Evolutionary conservation across 2,329 filamentous ascomycete species (phyloP).

Genomic region (Lasiodiplodia gonubiensis): DNA sequence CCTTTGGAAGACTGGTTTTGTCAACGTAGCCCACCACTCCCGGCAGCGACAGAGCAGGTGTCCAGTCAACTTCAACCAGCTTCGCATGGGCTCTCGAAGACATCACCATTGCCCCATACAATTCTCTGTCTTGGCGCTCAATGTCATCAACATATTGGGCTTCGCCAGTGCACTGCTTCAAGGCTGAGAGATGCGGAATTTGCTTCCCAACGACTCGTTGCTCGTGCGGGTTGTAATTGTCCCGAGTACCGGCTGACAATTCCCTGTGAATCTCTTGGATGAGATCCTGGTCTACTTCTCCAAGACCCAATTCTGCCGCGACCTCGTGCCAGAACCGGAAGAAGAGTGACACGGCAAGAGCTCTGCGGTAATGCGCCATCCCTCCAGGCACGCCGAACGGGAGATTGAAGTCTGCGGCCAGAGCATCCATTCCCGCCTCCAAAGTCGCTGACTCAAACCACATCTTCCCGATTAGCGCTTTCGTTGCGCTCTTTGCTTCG

Average conservation of each 20-base stretch:
- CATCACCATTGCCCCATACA: slow-evolving; percentile 85
- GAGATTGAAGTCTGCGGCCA: slow-evolving; percentile 84
- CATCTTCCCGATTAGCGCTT: slow-evolving; percentile 74
- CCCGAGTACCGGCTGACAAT: slow-evolving; percentile 78
- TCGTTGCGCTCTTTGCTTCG: slow-evolving; percentile 74
- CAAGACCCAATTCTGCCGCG: slow-evolving; percentile 64
- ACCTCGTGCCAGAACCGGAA: slow-evolving; percentile 97
- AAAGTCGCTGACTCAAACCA: slow-evolving; percentile 81
- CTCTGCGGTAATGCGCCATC: slow-evolving; percentile 94
- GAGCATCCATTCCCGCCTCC: slow-evolving; percentile 80
- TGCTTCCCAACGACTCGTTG: slow-evolving; percentile 83
- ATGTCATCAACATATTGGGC: slow-evolving; percentile 97
- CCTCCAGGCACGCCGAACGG: slow-evolving; percentile 88
- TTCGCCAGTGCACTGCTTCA: slow-evolving; percentile 92
- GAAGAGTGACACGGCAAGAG: slow-evolving; percentile 88
- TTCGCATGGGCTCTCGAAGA: slow-evolving; percentile 88
- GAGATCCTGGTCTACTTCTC: slow-evolving; percentile 70
- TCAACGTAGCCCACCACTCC: slow-evolving; percentile 87
- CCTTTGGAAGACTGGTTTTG: slow-evolving; percentile 75
- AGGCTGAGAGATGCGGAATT: slow-evolving; percentile 81
- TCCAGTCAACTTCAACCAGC: slow-evolving; percentile 77
- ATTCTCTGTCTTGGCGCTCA: slow-evolving; percentile 79
- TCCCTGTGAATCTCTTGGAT: slow-evolving; percentile 81
- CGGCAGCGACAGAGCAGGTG: slow-evolving; percentile 78
- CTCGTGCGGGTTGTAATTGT: slow-evolving; percentile 78